A percentile compares a stretch with the other conserved stretches of the same genome.
These are phyloP conservation scores for Teratosphaeriaceae sp. DNA, from an alignment of 2,329 filamentous ascomycete species.

Conservation along the genomic window DNA sequence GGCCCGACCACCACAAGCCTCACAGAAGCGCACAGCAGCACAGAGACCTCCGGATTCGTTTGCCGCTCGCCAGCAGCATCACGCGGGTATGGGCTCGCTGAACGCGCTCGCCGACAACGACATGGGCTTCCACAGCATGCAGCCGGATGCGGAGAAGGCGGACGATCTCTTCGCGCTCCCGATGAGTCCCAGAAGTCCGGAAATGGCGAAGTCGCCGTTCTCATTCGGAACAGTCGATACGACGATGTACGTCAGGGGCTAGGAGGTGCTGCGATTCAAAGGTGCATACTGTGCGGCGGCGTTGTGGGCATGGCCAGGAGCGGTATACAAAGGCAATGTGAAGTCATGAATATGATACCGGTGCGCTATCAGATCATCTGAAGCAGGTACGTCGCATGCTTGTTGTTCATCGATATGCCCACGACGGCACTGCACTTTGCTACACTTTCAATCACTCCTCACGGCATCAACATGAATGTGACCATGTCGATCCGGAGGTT, in stretches of 20 bases:
- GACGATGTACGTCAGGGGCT: conserved; percentile 20
- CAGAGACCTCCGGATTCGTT: conserved; percentile 29
- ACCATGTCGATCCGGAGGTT: too few species aligned
- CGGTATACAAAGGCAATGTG: too few species aligned
- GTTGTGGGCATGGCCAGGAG: too few species aligned
- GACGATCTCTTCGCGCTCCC: conserved; percentile 84
- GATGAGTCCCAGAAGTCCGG: conserved; percentile 77
- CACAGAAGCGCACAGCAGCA: conserved; percentile 17
- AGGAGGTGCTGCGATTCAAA: too few species aligned
- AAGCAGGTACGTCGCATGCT: too few species aligned
- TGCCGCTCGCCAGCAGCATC: conserved; percentile 33
- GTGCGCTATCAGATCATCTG: too few species aligned
- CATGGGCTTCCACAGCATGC: conserved; percentile 24
- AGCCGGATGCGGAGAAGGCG: conserved; percentile 49
- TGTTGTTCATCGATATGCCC: too few species aligned
- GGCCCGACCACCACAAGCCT: conserved; percentile 36
- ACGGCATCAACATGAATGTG: too few species aligned
- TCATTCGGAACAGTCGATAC: conserved; percentile 45
- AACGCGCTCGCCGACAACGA: conserved; percentile 36
- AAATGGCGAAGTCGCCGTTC: conserved; percentile 76
- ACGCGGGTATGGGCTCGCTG: conserved; percentile 37
- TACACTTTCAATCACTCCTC: too few species aligned
- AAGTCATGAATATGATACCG: too few species aligned
- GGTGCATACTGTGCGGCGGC: too few species aligned
- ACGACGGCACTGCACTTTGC: too few species aligned